A percentile compares a stretch with the other conserved stretches of the same genome.
Evolutionary conservation across 1,139 yeast genomes (phyloP).

Genomic region (Magnusiomyces fungicola): DNA sequence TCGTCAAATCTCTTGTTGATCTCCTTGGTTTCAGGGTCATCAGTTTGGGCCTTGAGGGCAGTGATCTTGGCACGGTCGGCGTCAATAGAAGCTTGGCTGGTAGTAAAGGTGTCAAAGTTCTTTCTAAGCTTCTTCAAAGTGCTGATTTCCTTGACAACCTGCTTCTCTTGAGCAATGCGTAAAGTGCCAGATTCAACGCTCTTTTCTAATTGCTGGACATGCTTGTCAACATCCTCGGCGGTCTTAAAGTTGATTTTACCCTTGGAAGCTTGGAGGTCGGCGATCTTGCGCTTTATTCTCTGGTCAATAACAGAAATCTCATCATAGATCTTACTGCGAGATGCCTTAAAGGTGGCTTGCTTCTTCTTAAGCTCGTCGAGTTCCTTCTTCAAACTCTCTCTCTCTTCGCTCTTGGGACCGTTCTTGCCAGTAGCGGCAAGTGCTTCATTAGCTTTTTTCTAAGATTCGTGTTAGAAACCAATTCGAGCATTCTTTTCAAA

Average conservation of each 20-base stretch:
- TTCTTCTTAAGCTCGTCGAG: conserved; percentile 56
- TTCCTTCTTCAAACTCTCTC: conserved; percentile 58
- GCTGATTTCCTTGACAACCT: conserved; percentile 77
- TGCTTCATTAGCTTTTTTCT: conserved; percentile 23
- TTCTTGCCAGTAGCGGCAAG: conserved; percentile 29
- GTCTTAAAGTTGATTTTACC: conserved; percentile 64
- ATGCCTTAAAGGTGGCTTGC: conserved; percentile 64
- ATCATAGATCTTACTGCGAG: conserved; percentile 61
- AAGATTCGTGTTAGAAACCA: conserved; percentile 13
- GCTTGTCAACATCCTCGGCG: conserved; percentile 69
- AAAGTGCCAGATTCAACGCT: conserved; percentile 73
- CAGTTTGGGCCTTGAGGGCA: conserved; percentile 63
- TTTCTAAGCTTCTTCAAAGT: conserved; percentile 73
- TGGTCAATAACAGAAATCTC: conserved; percentile 68
- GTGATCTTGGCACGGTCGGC: conserved; percentile 69
- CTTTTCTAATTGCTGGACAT: conserved; percentile 62
- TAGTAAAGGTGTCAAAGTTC: conserved; percentile 68
- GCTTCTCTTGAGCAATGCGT: conserved; percentile 88
- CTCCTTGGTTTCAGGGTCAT: conserved; percentile 56
- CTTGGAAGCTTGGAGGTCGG: conserved; percentile 65
- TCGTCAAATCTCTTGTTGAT: conserved; percentile 47
- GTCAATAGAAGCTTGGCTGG: conserved; percentile 73
- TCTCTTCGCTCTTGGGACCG: conserved; percentile 38
- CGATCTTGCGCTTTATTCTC: conserved; percentile 65
- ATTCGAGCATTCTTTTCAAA: conserved; percentile 19